Evolutionary conservation across 192 early-diverging fungal species (phyloP), one percentile per base, ranked within the genome.

Genomic region (Oehlia diaphana): DNA sequence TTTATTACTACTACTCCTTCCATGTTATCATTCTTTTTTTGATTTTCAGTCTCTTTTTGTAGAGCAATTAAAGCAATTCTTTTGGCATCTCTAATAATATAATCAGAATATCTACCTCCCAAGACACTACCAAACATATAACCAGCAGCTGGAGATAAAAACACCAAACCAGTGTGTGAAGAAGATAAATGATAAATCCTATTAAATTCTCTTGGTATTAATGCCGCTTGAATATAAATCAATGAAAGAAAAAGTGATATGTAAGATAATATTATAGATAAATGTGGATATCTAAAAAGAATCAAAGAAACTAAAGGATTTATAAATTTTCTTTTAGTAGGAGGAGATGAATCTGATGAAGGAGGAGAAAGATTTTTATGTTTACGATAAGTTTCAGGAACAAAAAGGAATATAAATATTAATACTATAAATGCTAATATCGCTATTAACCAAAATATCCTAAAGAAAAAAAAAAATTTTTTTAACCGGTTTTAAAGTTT

Each of bases 371-470:
- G 23, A 26, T n/a, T 28, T 23, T 28, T 33, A 9, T 10, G 23
- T 44, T 66, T 26, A 65, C 63, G 75, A 44, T 44, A 76, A 2
- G 75, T 76, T 65, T 76, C 75, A 28, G 75, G 63, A 39, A 76
- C n/a, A 10, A 58, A 42, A 44, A 78, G 39, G 31, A 61, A 78
- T 13, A 78, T 58, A 12, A 78, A 33, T 35, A 78, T 23, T 39
- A 78, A 61, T 1, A 80, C 44, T 1, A 53, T 12, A 19, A 44
- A 65, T 33, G 72, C 82, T 14, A 83, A 12, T 19, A 87, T 80
- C 33, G 80, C 23, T 12, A 87, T 47, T 35, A 85, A 58, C 86
- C 84, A 85, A 77, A 87, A 87, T 16, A 81, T 87, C 28, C 53
- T 58, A 58, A n/a, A 58, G 21, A 4, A 26, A 26, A 26, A 26